phyloP scores from a whole-genome alignment of 2,329 filamentous ascomycete species.

The Beauveria asiatica region DNA sequence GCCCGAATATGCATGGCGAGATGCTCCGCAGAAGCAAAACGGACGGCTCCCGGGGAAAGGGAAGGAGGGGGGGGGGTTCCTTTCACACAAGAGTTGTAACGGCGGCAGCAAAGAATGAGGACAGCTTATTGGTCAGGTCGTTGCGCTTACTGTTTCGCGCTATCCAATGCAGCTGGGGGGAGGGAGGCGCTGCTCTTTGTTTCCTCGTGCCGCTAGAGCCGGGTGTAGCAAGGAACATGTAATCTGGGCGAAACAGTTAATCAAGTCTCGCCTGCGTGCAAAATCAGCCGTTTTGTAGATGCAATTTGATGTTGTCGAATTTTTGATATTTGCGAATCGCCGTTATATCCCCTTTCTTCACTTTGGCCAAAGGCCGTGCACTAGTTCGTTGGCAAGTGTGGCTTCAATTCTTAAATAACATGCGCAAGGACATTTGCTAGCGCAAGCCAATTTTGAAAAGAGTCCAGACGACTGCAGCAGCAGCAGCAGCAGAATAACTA shows the following conservation, averaged over 20 bases:
- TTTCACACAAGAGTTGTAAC: background rate
- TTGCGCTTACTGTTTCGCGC: background rate
- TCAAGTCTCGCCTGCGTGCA: background rate
- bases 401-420: too few species aligned
- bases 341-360: too few species aligned
- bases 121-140: background rate
- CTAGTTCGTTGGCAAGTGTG: too few species aligned
- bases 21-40: background rate
- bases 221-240: background rate
- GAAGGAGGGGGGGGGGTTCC: background rate
- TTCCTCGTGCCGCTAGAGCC: background rate
- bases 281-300: background rate
- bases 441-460: too few species aligned
- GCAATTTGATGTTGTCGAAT: too few species aligned
- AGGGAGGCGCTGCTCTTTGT: background rate
- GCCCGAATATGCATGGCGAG: background rate
- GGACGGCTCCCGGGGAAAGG: background rate
- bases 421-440: too few species aligned
- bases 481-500: too few species aligned
- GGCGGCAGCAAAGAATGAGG: background rate
- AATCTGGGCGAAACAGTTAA: background rate
- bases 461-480: too few species aligned
- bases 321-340: too few species aligned
- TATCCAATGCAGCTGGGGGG: background rate
- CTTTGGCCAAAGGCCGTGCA: too few species aligned